Conservation (phyloP, 768 basidiomycete genomes). For the Pleurotus djamor region DNA sequence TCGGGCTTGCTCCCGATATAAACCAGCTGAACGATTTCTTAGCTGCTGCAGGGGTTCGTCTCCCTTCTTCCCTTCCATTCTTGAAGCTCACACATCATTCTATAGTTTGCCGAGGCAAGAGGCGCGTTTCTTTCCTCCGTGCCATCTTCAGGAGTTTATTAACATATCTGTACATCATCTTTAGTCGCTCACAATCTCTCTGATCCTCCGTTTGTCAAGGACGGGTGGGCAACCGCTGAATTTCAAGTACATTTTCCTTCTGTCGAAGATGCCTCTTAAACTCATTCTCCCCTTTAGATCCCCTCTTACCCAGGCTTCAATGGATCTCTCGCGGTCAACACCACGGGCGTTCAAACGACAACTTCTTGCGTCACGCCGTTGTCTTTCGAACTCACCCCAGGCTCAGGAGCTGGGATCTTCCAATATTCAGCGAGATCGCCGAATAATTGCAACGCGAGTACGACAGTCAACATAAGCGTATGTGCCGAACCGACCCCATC, state of each 20-base stretch:
- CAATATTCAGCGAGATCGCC: constrained; percentile 41
- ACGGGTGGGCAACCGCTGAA: constrained; percentile 51
- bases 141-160: neutral
- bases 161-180: neutral
- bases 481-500: too few relatives aligned
- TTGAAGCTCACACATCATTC: neutral
- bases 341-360: constrained; percentile 45
- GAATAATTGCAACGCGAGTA: constrained; percentile 39
- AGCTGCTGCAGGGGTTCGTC: constrained; percentile 55
- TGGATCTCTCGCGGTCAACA: constrained; percentile 49
- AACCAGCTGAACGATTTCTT: constrained; percentile 48
- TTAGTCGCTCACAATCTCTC: constrained; percentile 37
- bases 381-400: constrained; percentile 17
- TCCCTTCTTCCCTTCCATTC: neutral
- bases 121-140: constrained; percentile 15
- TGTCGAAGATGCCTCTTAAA: constrained; percentile 5
- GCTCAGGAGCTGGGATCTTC: constrained; percentile 17
- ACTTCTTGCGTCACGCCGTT: constrained; percentile 45
- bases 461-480: constrained; percentile 35
- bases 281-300: constrained; percentile 27
- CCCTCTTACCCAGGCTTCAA: constrained; percentile 43
- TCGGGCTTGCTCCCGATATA: constrained; percentile 46
- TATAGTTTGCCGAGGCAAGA: constrained; percentile 35
- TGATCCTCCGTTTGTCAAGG: constrained; percentile 57
- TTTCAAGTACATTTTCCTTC: constrained; percentile 35